Percentiles rank a stretch among this genome's conserved stretches.
Conservation (phyloP, 169 alveolate species). For the Plasmodium berghei region DNA sequence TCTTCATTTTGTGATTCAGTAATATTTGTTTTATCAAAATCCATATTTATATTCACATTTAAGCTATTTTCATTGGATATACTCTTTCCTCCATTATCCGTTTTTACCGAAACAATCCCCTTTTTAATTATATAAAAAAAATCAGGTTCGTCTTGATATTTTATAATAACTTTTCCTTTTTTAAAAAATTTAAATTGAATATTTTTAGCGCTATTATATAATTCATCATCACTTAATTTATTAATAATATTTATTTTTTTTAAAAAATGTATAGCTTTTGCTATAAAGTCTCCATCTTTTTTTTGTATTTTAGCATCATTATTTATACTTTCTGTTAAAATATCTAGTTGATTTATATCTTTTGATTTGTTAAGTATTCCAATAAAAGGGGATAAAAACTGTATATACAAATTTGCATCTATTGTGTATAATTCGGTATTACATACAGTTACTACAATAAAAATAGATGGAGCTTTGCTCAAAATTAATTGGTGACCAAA, state of each 20-base stretch:
- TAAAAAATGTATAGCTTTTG: conserved; percentile 38
- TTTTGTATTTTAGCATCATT: conserved; percentile 12
- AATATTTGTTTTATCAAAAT: not conserved
- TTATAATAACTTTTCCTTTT: conserved; percentile 59
- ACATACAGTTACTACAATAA: conserved; percentile 40
- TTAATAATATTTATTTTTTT: conserved; percentile 60
- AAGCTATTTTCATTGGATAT: not conserved
- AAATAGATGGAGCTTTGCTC: conserved; percentile 4
- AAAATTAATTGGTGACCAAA: conserved; percentile 73
- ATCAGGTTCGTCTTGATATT: conserved; percentile 53
- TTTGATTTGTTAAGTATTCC: conserved; percentile 17
- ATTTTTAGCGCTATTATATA: conserved; percentile 47
- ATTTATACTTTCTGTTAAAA: conserved; percentile 13
- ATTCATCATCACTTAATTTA: conserved; percentile 44
- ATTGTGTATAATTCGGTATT: conserved; percentile 65
- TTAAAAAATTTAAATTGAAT: conserved; percentile 54
- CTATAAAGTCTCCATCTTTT: conserved; percentile 30
- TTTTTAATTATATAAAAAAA: conserved; percentile 61
- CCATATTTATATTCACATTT: not conserved
- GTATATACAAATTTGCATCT: conserved; percentile 32
- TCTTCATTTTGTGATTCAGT: not conserved
- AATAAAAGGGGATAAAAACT: conserved; percentile 58
- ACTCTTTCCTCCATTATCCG: conserved; percentile 15
- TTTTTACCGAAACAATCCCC: conserved; percentile 60
- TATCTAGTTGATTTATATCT: conserved; percentile 20